A percentile compares a stretch with the other conserved stretches of the same genome.
phyloP scores from a whole-genome alignment of 495 filamentous ascomycete species.

The Tuber melanosporum region DNA sequence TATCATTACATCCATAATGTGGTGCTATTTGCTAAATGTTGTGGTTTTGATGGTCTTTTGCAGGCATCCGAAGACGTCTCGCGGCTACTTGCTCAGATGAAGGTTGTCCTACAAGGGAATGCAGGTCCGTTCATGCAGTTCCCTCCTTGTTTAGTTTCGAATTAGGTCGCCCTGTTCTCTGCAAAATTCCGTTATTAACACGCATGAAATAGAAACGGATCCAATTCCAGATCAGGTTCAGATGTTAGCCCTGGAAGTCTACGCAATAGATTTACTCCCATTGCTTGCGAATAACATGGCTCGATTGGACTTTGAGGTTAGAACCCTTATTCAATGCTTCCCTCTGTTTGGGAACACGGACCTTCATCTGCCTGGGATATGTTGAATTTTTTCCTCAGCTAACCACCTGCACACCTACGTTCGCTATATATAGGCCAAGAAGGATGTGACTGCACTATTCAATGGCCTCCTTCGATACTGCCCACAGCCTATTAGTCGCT shows the following conservation, averaged over 20 bases:
- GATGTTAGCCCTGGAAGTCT: slow-evolving; percentile 67
- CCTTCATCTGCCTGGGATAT: background rate
- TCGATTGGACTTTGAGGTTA: slow-evolving; percentile 75
- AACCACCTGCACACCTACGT: slow-evolving; percentile 34
- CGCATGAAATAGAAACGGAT: slow-evolving; percentile 61
- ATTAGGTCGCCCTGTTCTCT: slow-evolving; percentile 5
- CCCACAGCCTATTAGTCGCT: slow-evolving; percentile 36
- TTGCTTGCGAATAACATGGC: slow-evolving; percentile 71
- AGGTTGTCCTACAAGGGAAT: slow-evolving; percentile 74
- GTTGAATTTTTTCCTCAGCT: slow-evolving; percentile 52
- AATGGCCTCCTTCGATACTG: slow-evolving; percentile 41
- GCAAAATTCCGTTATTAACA: slow-evolving; percentile 16
- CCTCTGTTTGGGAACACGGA: background rate
- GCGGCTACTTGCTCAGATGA: slow-evolving; percentile 73
- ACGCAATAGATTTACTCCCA: slow-evolving; percentile 82
- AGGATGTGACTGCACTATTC: slow-evolving; percentile 41
- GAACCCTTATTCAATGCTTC: slow-evolving; percentile 42
- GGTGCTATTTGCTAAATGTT: background rate
- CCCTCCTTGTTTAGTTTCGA: slow-evolving; percentile 4
- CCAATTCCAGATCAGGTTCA: slow-evolving; percentile 78
- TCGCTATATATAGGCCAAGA: slow-evolving; percentile 56
- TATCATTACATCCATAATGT: background rate
- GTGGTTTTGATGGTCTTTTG: slow-evolving; percentile 5
- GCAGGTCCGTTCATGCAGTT: slow-evolving; percentile 52
- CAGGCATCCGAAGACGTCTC: slow-evolving; percentile 69